Evolutionary conservation across 1,284 basidiomycete genomes (phyloP), one percentile per base, ranked within the genome.

Genomic region (Ceratobasidium sp.): DNA sequence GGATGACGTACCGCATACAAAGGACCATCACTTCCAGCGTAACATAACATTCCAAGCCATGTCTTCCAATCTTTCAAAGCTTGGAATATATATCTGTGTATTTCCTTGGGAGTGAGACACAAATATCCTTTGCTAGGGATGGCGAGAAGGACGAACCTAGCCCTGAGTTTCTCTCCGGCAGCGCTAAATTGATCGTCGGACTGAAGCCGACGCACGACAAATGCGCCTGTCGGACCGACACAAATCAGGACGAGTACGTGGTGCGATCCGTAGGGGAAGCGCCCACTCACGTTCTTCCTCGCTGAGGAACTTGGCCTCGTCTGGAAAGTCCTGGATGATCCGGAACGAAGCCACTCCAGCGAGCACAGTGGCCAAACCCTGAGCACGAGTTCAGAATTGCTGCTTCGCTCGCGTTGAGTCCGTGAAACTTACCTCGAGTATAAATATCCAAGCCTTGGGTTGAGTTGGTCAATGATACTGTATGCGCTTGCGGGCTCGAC

Each of bases 11-110:
- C 85, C 78, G 89, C 87, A 73, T 91, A 92, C 35, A 91, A 77
- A 0, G 89, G 88, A 76, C 82, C 85, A 73, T 87, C 86, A 45
- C 73, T 72, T 34, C 55, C 50, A 45, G 52, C 27, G 17, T 57
- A 70, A 29, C 45, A 27, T 25, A 62, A 52, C 68, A 71, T 87
- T 43, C 82, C 85, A 15, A 88, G 69, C 85, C 87, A 91, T 0
- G 87, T 90, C 79, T 91, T 91, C 87, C 87, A 89, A 73, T 92
- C 90, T 12, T 79, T 69, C 69, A 90, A 73, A 74, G 86, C 88
- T 72, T 84, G 79, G 76, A 77, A 81, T 56, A 92, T 85, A 74
- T 88, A 87, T 45, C 65, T 68, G 49, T 13, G 22, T 31, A 15
- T 31, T 10, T 29, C 12, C 47, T 15, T 45, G 6, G 22, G 17